Evolutionary conservation across 176 grass and related monocot genomes (phyloP).

Genomic region (Oryza australiensis): DNA sequence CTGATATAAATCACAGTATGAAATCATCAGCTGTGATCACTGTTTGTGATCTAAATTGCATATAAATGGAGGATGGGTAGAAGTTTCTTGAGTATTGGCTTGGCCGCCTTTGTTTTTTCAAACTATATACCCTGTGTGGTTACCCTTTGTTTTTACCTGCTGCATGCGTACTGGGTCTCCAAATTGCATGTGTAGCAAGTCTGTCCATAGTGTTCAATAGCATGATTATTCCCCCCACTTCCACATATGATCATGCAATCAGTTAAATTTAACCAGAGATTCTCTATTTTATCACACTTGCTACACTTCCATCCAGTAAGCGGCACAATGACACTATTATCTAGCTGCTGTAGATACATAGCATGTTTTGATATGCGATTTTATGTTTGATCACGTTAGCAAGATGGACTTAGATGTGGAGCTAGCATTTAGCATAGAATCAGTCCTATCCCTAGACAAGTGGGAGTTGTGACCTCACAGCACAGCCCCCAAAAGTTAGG

Average conservation of each 20-base stretch:
- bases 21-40: background rate
- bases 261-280: conserved; percentile 97
- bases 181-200: no score
- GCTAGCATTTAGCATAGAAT: no score
- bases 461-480: no score
- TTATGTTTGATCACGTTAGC: no score
- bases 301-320: conserved; percentile 92
- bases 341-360: conserved; percentile 79
- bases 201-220: conserved; percentile 81
- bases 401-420: no score
- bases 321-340: conserved; percentile 79
- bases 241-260: conserved; percentile 93
- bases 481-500: no score
- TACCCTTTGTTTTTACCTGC: background rate
- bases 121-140: background rate
- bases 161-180: no score
- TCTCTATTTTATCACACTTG: conserved; percentile 95
- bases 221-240: conserved; percentile 94
- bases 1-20: background rate
- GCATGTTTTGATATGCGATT: no score
- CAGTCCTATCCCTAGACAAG: no score
- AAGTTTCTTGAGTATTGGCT: background rate
- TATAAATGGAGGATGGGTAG: background rate
- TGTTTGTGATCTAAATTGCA: background rate
- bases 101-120: background rate